Percentiles rank a stretch among this genome's conserved stretches.
phyloP scores from a whole-genome alignment of 2,329 filamentous ascomycete genomes.

The Myriangium duriaei region DNA sequence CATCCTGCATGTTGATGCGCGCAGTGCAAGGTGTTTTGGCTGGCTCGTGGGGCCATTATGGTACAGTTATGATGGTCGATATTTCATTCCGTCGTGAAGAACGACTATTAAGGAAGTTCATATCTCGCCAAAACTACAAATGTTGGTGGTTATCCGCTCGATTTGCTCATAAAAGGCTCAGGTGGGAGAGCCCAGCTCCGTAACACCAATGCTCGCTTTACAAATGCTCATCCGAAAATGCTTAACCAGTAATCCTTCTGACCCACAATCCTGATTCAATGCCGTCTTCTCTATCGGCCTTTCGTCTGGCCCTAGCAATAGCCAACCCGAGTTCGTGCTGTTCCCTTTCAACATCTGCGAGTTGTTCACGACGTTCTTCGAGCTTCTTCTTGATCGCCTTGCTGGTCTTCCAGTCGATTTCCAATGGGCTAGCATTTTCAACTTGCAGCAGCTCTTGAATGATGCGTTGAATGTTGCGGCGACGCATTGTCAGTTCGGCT shows the following conservation, averaged over 20 bases:
- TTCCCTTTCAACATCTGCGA: constrained; percentile 61
- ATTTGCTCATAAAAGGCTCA: not conserved
- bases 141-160: not conserved
- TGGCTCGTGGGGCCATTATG: too few species aligned
- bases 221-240: not conserved
- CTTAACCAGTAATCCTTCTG: constrained; percentile 51
- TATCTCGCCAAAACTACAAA: too few species aligned
- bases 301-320: constrained; percentile 62
- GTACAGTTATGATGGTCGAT: too few species aligned
- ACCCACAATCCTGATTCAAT: constrained; percentile 67
- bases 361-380: constrained; percentile 49
- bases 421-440: constrained; percentile 54
- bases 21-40: too few species aligned
- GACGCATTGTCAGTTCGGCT: constrained; percentile 51
- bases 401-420: constrained; percentile 46
- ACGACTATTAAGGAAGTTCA: too few species aligned
- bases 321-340: constrained; percentile 69
- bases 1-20: too few species aligned
- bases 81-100: too few species aligned
- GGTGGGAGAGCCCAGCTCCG: not conserved
- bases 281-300: constrained; percentile 48
- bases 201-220: not conserved
- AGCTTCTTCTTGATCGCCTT: constrained; percentile 52
- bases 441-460: constrained; percentile 68
- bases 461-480: constrained; percentile 57